Evolutionary conservation across 768 basidiomycete species (phyloP).

Genomic region (Psilocybe subaeruginosa): DNA sequence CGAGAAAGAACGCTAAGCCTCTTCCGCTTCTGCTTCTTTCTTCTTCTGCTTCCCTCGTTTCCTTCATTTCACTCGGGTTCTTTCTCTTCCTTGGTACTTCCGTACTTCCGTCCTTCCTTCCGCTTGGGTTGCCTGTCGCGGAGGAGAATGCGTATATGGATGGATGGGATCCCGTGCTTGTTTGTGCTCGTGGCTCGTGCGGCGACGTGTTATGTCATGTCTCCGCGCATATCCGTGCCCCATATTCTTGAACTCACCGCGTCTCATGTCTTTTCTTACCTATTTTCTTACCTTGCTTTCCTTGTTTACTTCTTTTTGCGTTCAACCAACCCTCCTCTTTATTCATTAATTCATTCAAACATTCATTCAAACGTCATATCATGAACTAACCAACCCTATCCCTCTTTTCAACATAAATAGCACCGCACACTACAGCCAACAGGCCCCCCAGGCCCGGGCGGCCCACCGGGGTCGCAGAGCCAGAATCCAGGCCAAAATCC

Average conservation of each 20-base stretch:
- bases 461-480: background rate
- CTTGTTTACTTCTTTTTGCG: background rate
- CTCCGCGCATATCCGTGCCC: too few relatives aligned
- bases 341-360: too few relatives aligned
- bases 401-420: background rate
- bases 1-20: too few relatives aligned
- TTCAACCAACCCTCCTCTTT: too few relatives aligned
- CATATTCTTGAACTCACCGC: too few relatives aligned
- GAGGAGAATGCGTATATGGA: background rate
- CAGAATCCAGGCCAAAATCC: background rate
- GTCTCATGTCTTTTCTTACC: background rate
- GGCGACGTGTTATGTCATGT: too few relatives aligned
- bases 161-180: too few relatives aligned
- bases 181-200: too few relatives aligned
- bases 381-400: background rate
- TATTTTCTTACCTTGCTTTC: background rate
- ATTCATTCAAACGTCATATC: too few relatives aligned
- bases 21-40: background rate
- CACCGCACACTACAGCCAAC: conserved; percentile 17
- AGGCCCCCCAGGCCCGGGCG: conserved; percentile 10
- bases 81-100: conserved; percentile 1
- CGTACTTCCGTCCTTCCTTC: background rate
- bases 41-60: background rate
- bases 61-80: background rate
- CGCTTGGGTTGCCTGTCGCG: background rate